Evolutionary conservation across 768 basidiomycete genomes (phyloP).

Genomic region (Mycena vitilis): DNA sequence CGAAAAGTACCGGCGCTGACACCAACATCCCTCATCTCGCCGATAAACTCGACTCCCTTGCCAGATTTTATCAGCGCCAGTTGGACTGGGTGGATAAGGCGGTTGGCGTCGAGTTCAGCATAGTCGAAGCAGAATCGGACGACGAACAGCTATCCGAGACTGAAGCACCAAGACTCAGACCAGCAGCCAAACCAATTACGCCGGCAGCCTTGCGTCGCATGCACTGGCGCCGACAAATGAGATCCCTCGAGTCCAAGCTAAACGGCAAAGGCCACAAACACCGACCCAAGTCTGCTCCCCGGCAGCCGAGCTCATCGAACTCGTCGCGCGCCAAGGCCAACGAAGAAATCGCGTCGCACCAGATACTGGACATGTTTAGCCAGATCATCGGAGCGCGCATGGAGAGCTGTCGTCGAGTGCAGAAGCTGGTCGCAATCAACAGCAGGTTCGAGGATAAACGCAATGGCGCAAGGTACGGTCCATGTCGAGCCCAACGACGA

Average conservation of each 20-base stretch:
- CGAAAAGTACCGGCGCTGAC: neutral
- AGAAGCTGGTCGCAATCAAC: constrained; percentile 64
- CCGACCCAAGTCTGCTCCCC: constrained; percentile 6
- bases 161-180: constrained; percentile 9
- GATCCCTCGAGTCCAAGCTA: constrained; percentile 29
- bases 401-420: constrained; percentile 79
- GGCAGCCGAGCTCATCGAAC: neutral
- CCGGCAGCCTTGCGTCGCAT: constrained; percentile 17
- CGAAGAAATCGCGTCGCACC: constrained; percentile 50
- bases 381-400: constrained; percentile 79
- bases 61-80: constrained; percentile 32
- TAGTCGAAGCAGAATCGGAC: constrained; percentile 27
- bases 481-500: neutral
- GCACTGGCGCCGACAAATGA: constrained; percentile 35
- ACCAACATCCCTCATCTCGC: constrained; percentile 20
- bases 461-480: constrained; percentile 5
- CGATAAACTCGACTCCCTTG: constrained; percentile 31
- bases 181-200: neutral
- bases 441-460: constrained; percentile 40
- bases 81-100: constrained; percentile 32
- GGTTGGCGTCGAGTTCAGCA: constrained; percentile 10
- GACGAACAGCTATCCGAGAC: constrained; percentile 24
- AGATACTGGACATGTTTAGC: constrained; percentile 72
- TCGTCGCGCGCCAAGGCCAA: neutral
- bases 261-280: constrained; percentile 21